Percentiles rank a stretch among this genome's conserved stretches.
Evolutionary conservation across 2,329 filamentous ascomycete genomes (phyloP).

Genomic region (Microsporum audouinii): DNA sequence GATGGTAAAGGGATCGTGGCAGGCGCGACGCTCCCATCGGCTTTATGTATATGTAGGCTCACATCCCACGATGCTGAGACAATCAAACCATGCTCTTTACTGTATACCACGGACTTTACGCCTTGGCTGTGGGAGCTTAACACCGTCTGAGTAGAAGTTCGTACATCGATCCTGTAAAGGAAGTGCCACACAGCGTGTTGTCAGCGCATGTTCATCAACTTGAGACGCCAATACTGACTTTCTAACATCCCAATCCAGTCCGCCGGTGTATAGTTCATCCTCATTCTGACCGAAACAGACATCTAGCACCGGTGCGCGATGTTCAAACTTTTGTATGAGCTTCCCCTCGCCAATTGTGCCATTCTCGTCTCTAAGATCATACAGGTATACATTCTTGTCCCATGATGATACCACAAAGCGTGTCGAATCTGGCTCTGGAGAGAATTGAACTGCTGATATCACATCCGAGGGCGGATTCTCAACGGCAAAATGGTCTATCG

Average conservation of each 20-base stretch:
- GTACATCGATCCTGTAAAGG: slow-evolving; percentile 52
- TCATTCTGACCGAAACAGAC: slow-evolving; percentile 80
- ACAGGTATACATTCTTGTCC: slow-evolving; percentile 85
- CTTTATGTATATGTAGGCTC: slow-evolving; percentile 73
- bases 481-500: slow-evolving; percentile 63
- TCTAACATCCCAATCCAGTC: slow-evolving; percentile 76
- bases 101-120: slow-evolving; percentile 77
- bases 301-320: slow-evolving; percentile 76
- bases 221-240: slow-evolving; percentile 39
- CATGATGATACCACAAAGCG: slow-evolving; percentile 85
- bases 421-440: slow-evolving; percentile 59
- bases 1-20: slow-evolving; percentile 61
- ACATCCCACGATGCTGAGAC: slow-evolving; percentile 90
- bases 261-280: slow-evolving; percentile 72
- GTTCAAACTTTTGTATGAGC: slow-evolving; percentile 62
- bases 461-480: slow-evolving; percentile 72
- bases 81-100: slow-evolving; percentile 61
- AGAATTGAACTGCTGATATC: slow-evolving; percentile 77
- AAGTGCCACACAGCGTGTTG: not conserved
- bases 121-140: slow-evolving; percentile 68
- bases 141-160: slow-evolving; percentile 58
- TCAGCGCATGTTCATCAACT: not conserved
- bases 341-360: slow-evolving; percentile 47
- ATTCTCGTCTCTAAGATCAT: slow-evolving; percentile 55
- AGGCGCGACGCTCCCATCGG: slow-evolving; percentile 42